Evolutionary conservation across 2,329 filamentous ascomycete species (phyloP), one percentile per base, ranked within the genome.

Genomic region (Achaetomium macrosporum): DNA sequence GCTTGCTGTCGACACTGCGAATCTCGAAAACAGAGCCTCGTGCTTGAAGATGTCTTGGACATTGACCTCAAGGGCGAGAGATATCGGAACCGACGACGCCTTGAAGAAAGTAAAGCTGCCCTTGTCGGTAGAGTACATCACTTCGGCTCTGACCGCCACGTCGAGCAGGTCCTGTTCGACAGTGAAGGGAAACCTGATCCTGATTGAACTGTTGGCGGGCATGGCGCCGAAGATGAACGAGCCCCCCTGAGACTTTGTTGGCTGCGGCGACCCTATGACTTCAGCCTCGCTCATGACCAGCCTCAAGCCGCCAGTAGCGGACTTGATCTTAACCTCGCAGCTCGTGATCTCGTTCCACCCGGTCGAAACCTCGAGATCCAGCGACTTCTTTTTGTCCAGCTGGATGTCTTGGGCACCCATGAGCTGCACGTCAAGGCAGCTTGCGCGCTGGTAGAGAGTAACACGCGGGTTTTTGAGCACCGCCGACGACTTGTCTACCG

Each of bases 41-140:
- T 89, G 83, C 66, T 96, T 95, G 74, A 97, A 97, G 29, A 95
- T 82, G 62, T 99, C 93, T 63, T 97, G 91, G 6, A 99, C 93
- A 59, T 97, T 97, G 57, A 99, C 93, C 3, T 92, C 91, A 3
- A 99, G 76, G 0, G 90, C 88, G 5, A 99, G 75, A 1, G 87
- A 79, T 1, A 93, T 85, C 2, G 84, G 79, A 17, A 95, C 76
- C 3, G 76, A 80, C 17, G 81, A 78, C 8, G 77, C 76, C 15
- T 78, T 80, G 15, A 82, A 78, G 65, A 85, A 86, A 50, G 77
- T 75, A 58, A 89, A 88, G 8, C 73, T 75, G 2, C 84, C 87
- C 2, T 80, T 71, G 0, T 82, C 74, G 0, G 88, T 91, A 2
- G 78, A 78, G 64, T 93, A 95, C 0, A 74, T 76, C 10, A 90